Conservation (phyloP, 176 grass and related monocot species). For the Oryza punctata region DNA sequence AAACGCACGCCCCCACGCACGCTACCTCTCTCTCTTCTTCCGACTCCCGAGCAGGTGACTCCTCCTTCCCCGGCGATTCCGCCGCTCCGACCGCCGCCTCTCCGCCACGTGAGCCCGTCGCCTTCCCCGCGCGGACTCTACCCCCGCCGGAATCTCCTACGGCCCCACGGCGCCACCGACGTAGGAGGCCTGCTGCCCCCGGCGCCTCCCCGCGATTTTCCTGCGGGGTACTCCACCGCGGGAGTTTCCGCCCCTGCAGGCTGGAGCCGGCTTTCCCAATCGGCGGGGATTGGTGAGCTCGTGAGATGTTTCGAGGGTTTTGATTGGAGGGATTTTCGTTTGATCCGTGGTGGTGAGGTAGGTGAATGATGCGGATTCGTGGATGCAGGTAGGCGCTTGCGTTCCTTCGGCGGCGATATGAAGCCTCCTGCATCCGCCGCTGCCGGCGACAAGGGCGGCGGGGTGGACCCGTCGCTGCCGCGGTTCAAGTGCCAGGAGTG, state of each 20-base stretch:
- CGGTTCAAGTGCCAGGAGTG: conserved; percentile 78
- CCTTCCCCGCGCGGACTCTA: no score
- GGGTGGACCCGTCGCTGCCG: conserved; percentile 57
- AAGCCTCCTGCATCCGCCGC: conserved; percentile 33
- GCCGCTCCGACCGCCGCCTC: no score
- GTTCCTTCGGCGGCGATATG: conserved; percentile 26
- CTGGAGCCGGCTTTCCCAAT: background rate
- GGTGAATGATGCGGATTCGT: background rate
- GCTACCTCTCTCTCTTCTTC: no score
- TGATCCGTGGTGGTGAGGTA: background rate
- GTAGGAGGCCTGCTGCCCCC: no score
- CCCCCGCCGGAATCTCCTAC: no score
- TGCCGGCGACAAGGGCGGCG: conserved; percentile 43
- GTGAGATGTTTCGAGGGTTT: background rate
- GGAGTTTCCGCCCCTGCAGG: no score
- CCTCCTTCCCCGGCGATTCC: no score
- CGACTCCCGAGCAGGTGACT: no score
- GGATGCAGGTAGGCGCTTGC: background rate
- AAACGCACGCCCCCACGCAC: no score
- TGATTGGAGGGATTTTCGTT: background rate
- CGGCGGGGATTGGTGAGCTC: background rate
- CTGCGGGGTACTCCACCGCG: background rate
- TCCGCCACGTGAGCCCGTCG: no score
- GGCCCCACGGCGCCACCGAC: no score
- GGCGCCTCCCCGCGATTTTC: background rate